Evolutionary conservation across 331 rosid genomes (phyloP).

Genomic region (Acacia concinna): DNA sequence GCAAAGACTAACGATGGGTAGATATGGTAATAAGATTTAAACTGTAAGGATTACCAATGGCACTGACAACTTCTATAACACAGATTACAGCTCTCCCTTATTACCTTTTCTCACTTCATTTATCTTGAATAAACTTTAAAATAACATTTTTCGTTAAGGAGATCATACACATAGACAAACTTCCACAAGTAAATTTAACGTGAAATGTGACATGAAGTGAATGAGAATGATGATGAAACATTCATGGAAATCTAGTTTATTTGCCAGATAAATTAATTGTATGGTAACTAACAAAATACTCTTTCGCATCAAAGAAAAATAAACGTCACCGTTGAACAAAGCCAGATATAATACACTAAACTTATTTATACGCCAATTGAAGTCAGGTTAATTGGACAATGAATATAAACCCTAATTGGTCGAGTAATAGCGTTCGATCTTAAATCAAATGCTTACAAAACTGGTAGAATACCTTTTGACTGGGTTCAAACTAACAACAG

Average conservation of each 20-base stretch:
- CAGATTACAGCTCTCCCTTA: neutral
- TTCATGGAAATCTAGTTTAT: neutral
- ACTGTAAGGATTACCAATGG: neutral
- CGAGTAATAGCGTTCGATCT: neutral
- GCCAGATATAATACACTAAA: neutral
- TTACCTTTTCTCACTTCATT: neutral
- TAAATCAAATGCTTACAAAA: neutral
- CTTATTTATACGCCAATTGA: neutral
- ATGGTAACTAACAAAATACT: neutral
- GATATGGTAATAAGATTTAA: neutral
- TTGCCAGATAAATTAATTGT: neutral
- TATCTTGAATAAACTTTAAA: neutral
- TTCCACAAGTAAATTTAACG: neutral
- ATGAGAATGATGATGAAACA: neutral
- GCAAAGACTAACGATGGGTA: neutral
- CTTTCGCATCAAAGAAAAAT: neutral
- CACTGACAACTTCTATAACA: neutral
- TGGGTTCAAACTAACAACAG: neutral
- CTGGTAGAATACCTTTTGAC: neutral
- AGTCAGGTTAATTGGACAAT: neutral
- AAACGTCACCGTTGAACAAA: neutral
- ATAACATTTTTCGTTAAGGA: neutral
- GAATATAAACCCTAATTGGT: slow-evolving; percentile 26
- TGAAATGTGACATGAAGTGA: neutral
- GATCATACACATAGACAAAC: neutral